These are phyloP conservation scores for Clonostachys solani DNA, from an alignment of 2,329 filamentous ascomycete genomes.

Conservation along the genomic window DNA sequence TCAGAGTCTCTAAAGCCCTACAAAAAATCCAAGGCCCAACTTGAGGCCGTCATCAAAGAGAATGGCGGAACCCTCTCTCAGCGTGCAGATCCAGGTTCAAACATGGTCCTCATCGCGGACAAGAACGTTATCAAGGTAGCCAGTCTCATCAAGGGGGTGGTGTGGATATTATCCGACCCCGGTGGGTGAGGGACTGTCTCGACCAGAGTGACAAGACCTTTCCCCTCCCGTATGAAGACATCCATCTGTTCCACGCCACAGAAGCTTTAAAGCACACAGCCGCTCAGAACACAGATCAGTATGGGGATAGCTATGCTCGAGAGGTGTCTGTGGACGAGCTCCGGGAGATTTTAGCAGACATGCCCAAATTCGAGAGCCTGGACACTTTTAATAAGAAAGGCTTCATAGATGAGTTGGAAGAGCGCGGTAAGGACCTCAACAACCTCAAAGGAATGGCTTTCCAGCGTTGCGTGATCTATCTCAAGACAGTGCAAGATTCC, in stretches of 20 bases:
- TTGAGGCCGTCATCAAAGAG: conserved; percentile 78
- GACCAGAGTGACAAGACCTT: conserved; percentile 51
- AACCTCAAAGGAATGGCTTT: conserved; percentile 50
- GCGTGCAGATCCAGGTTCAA: conserved; percentile 55
- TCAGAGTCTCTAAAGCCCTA: conserved; percentile 67
- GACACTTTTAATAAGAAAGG: conserved; percentile 34
- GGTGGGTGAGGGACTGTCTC: conserved; percentile 82
- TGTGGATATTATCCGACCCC: conserved; percentile 70
- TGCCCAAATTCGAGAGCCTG: conserved; percentile 42
- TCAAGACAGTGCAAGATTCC: conserved; percentile 23
- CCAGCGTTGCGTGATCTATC: conserved; percentile 34
- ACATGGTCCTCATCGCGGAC: conserved; percentile 74
- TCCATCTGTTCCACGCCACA: conserved; percentile 69
- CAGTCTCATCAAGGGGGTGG: conserved; percentile 70
- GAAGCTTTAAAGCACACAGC: conserved; percentile 50
- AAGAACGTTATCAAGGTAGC: conserved; percentile 78
- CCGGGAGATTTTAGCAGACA: conserved; percentile 38
- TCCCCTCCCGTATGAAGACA: conserved; percentile 56
- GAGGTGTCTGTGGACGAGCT: conserved; percentile 65
- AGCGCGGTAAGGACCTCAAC: conserved; percentile 49
- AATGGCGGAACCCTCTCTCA: conserved; percentile 81
- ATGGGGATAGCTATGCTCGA: conserved; percentile 78
- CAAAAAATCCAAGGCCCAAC: conserved; percentile 72
- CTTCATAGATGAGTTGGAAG: conserved; percentile 51
- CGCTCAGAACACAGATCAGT: conserved; percentile 65